Evolutionary conservation across 371 early-diverging fungal genomes (phyloP), one percentile per base, ranked within the genome.

Genomic region (Apophysomyces elegans): DNA sequence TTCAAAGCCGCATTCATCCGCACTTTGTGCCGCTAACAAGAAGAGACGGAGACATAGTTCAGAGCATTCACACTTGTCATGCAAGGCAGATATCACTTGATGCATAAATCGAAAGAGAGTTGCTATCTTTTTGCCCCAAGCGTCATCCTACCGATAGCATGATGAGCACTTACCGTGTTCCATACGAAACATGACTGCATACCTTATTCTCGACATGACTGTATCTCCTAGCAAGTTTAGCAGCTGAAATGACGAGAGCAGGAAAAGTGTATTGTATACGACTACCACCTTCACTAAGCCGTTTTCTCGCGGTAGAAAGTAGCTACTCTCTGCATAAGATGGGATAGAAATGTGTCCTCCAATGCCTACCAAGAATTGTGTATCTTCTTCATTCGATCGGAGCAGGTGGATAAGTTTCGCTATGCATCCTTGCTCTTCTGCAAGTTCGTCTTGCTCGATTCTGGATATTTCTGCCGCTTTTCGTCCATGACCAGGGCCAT

Each of bases 221-320:
- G 69, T 85, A 86, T n/a, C 81, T 68, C 60, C 89, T 79, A 32
- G 92, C 87, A 21, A 96, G 73, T 43, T 88, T 86, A 11, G 93
- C 76, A 37, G 90, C 87, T 9, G 87, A 86, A 41, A 85, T 76
- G 44, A 92, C 82, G 18, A 97, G 75, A 7, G 96, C 85, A 7
- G 97, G 96, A 70, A 94, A 90, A 35, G 96, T 94, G 67, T 91
- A 94, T 56, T 88, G 84, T 60, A 95, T 88, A 41, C 95, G 88
- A 63, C 91, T 90, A 7, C 94, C 96, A 44, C 95, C 94, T 66
- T 92, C 90, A 1, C 86, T 85, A 58, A 97, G 87, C 64, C 92
- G 90, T 61, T 91, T 90, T 45, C 93, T 82, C 7, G 91, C 91
- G 6, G 91, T 84, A 11, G 89, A 86, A 54, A 96, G 77, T 35